These are phyloP conservation scores for Penicillium frequentans DNA, from an alignment of 2,329 filamentous ascomycete species.

Conservation along the genomic window DNA sequence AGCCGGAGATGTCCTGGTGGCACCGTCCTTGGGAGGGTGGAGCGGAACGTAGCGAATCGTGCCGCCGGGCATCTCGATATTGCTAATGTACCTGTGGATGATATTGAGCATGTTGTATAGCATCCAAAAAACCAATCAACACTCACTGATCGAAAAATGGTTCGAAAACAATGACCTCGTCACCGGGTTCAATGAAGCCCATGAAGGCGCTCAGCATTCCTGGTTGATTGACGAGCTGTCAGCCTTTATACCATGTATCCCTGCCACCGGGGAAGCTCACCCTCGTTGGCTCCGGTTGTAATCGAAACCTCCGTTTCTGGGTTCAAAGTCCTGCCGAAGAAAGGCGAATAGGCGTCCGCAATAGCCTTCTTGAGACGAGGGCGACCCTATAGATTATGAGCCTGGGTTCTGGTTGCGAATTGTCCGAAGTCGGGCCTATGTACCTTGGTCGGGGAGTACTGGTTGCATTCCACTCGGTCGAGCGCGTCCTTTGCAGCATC, in stretches of 20 bases:
- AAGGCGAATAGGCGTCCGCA: conserved; percentile 85
- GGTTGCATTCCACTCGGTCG: conserved; percentile 92
- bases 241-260: not conserved
- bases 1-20: conserved; percentile 75
- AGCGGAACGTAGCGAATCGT: conserved; percentile 95
- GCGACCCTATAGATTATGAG: conserved; percentile 58
- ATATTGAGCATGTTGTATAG: not conserved
- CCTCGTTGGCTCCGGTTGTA: conserved; percentile 67
- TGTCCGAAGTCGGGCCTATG: not conserved
- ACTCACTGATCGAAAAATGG: conserved; percentile 93
- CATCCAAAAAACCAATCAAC: not conserved
- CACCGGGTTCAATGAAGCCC: conserved; percentile 90
- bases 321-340: conserved; percentile 78
- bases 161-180: conserved; percentile 97
- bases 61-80: conserved; percentile 97
- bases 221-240: conserved; percentile 21
- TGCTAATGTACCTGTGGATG: conserved; percentile 77
- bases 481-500: conserved; percentile 88
- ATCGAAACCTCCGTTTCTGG: conserved; percentile 93
- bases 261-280: conserved; percentile 20
- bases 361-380: conserved; percentile 91
- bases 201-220: conserved; percentile 97
- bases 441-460: conserved; percentile 91
- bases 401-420: not conserved
- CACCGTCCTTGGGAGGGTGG: conserved; percentile 80